Evolutionary conservation across 106 monocot species (phyloP).

Genomic region (Apostasia shenzhenica): DNA sequence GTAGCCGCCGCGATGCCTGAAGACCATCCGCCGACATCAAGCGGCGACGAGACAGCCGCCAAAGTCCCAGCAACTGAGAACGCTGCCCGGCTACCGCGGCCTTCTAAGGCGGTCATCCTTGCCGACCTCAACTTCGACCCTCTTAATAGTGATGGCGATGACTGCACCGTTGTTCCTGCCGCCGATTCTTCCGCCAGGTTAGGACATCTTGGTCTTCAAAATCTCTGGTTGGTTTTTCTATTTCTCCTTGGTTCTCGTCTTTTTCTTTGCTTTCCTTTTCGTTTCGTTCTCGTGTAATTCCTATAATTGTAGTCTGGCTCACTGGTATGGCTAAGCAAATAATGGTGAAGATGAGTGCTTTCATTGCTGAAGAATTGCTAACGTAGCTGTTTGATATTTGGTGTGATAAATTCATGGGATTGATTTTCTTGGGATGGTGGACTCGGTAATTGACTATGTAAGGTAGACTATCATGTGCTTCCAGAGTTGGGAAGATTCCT

Average conservation of each 20-base stretch:
- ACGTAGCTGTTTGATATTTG: too few relatives aligned
- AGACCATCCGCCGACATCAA: background rate
- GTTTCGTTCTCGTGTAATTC: background rate
- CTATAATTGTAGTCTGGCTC: too few relatives aligned
- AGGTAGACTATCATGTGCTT: too few relatives aligned
- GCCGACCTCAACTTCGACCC: conserved; percentile 92
- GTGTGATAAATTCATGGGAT: too few relatives aligned
- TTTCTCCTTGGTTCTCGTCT: background rate
- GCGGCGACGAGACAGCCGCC: background rate
- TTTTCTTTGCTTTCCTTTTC: background rate
- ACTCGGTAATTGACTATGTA: too few relatives aligned
- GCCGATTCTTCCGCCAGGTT: conserved; percentile 30
- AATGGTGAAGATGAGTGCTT: too few relatives aligned
- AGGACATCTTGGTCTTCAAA: background rate
- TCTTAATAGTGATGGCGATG: conserved; percentile 82
- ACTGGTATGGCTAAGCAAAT: too few relatives aligned
- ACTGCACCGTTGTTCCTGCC: conserved; percentile 11
- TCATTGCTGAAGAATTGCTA: too few relatives aligned
- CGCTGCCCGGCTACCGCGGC: conserved; percentile 11
- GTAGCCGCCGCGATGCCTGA: conserved; percentile 2
- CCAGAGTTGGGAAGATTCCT: too few relatives aligned
- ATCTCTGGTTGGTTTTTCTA: background rate
- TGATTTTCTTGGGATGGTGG: too few relatives aligned
- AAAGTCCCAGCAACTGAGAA: background rate
- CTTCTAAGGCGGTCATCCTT: conserved; percentile 43